Evolutionary conservation across 2,329 filamentous ascomycete species (phyloP).

Genomic region (Lasiodiplodia sp.): DNA sequence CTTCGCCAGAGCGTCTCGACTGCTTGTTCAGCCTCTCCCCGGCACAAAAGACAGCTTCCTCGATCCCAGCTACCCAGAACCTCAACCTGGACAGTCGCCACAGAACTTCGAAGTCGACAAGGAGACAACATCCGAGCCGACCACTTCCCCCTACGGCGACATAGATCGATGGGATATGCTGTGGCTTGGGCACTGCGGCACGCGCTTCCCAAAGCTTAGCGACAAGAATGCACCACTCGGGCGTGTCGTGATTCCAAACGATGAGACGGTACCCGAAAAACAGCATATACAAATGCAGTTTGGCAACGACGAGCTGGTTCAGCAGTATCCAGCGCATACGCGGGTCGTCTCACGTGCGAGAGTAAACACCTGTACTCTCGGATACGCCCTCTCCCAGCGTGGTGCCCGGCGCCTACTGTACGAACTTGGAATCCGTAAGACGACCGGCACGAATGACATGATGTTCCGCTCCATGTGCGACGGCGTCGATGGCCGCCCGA

Average conservation of each 20-base stretch:
- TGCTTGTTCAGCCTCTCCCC: constrained; percentile 30
- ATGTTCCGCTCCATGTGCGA: constrained; percentile 43
- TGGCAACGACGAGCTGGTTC: constrained; percentile 24
- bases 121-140: constrained; percentile 29
- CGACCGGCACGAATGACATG: constrained; percentile 43
- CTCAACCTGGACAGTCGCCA: constrained; percentile 19
- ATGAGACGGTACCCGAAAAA: constrained; percentile 35
- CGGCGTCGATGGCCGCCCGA: constrained; percentile 32
- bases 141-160: constrained; percentile 42
- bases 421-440: constrained; percentile 37
- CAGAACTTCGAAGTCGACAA: constrained; percentile 30
- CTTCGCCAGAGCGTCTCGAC: constrained; percentile 33
- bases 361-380: constrained; percentile 29
- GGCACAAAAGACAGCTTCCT: constrained; percentile 7
- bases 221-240: constrained; percentile 33
- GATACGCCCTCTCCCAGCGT: constrained; percentile 32
- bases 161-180: constrained; percentile 47
- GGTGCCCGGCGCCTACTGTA: constrained; percentile 40
- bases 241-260: constrained; percentile 35
- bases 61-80: constrained; percentile 33
- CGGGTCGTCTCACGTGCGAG: constrained; percentile 32
- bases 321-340: constrained; percentile 32
- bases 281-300: constrained; percentile 37
- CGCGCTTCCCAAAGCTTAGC: constrained; percentile 32
- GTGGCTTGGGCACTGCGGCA: constrained; percentile 46